These are phyloP conservation scores for Periconia macrospinosa DNA, from an alignment of 2,329 filamentous ascomycete species.

Conservation along the genomic window DNA sequence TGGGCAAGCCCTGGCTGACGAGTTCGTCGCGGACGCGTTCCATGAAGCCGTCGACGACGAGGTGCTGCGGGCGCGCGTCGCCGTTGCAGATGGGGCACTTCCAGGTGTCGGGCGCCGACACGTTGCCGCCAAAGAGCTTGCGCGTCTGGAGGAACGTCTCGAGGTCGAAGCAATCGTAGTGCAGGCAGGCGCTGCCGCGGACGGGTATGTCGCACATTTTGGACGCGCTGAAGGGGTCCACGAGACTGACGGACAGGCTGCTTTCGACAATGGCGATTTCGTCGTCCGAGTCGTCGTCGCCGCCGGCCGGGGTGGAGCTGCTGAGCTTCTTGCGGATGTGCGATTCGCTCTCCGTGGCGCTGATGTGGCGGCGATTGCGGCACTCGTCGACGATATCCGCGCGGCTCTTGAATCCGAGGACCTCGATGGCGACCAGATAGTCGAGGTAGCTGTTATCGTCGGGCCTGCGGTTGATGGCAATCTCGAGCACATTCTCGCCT, in stretches of 20 bases:
- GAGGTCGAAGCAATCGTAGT: constrained; percentile 89
- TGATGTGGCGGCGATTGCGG: constrained; percentile 32
- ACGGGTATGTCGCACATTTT: constrained; percentile 70
- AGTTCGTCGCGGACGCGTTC: constrained; percentile 62
- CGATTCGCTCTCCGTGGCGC: constrained; percentile 54
- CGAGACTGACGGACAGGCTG: constrained; percentile 47
- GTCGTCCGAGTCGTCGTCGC: constrained; percentile 63
- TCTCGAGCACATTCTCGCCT: constrained; percentile 64
- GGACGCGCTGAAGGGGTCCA: constrained; percentile 50
- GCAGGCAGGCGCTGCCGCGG: constrained; percentile 69
- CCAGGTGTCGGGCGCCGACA: constrained; percentile 68
- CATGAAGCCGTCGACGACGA: constrained; percentile 77
- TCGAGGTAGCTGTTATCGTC: constrained; percentile 41
- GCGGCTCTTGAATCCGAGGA: constrained; percentile 59
- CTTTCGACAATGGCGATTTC: constrained; percentile 47
- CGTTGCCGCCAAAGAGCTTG: constrained; percentile 21
- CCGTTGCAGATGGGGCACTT: constrained; percentile 79
- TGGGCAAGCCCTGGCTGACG: constrained; percentile 50
- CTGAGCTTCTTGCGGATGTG: constrained; percentile 60
- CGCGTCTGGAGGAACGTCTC: constrained; percentile 69
- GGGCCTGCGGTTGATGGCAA: constrained; percentile 42
- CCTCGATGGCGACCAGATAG: constrained; percentile 72
- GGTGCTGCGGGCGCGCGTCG: constrained; percentile 73
- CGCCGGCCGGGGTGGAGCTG: constrained; percentile 6
- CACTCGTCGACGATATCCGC: constrained; percentile 38